These are phyloP conservation scores for Fagopyrum tataricum DNA, from an alignment of 148 eudicot genomes.

Conservation along the genomic window DNA sequence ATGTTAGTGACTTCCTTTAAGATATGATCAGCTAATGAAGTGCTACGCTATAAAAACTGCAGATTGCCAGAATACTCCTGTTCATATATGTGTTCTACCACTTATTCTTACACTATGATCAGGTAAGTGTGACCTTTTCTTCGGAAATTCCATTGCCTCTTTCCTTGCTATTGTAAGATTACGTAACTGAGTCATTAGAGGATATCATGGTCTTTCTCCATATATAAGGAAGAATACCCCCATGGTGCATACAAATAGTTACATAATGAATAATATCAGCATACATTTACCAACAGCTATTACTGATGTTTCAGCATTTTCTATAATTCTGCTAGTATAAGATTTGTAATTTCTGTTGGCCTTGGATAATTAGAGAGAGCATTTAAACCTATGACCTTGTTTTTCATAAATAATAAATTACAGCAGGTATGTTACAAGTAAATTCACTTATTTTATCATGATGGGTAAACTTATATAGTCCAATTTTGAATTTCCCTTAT, in stretches of 20 bases:
- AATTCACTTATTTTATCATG: background rate
- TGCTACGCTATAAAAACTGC: conserved; percentile 19
- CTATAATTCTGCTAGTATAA: background rate
- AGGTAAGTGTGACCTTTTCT: conserved; percentile 37
- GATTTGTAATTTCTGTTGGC: too few relatives aligned
- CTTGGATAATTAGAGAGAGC: too few relatives aligned
- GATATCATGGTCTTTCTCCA: too few relatives aligned
- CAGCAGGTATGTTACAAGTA: background rate
- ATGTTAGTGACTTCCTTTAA: background rate
- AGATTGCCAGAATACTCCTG: conserved; percentile 76
- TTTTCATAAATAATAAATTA: too few relatives aligned
- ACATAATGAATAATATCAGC: too few relatives aligned
- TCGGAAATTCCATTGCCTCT: background rate
- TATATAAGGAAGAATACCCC: too few relatives aligned
- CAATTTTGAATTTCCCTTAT: background rate
- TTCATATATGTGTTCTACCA: conserved; percentile 75
- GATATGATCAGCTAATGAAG: conserved; percentile 1
- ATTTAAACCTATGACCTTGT: too few relatives aligned
- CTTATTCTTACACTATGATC: conserved; percentile 53
- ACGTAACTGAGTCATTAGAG: too few relatives aligned
- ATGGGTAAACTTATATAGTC: too few relatives aligned
- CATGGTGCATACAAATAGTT: too few relatives aligned
- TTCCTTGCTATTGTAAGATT: background rate
- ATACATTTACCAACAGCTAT: background rate
- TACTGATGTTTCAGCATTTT: background rate